phyloP scores from a whole-genome alignment of 257 asterid genomes.

The Plantago ovata region DNA sequence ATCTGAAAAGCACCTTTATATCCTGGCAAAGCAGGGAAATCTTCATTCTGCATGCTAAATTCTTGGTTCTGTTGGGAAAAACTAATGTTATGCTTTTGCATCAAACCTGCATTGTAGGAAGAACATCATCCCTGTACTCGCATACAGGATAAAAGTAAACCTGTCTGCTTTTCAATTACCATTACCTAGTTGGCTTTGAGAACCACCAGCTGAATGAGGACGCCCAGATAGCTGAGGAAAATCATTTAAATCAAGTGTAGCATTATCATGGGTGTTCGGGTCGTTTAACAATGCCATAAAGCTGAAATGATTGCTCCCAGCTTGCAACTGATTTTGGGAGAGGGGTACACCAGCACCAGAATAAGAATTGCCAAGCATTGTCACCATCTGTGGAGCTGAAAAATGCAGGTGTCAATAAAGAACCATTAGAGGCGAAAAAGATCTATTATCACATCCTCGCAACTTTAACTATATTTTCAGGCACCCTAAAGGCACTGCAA shows the following conservation, averaged over 20 bases:
- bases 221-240: slow-evolving; percentile 84
- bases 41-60: slow-evolving; percentile 96
- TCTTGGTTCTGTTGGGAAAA: slow-evolving; percentile 83
- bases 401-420: slow-evolving; percentile 29
- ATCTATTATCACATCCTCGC: too few relatives aligned
- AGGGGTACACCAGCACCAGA: slow-evolving; percentile 71
- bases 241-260: slow-evolving; percentile 74
- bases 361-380: slow-evolving; percentile 74
- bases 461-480: too few relatives aligned
- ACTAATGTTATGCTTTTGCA: slow-evolving; percentile 73
- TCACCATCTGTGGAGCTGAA: slow-evolving; percentile 86
- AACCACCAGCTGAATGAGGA: slow-evolving; percentile 74
- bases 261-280: slow-evolving; percentile 55
- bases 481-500: too few relatives aligned
- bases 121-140: slow-evolving; percentile 14
- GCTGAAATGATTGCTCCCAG: slow-evolving; percentile 56
- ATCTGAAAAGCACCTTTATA: slow-evolving; percentile 59
- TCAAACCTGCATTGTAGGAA: slow-evolving; percentile 49
- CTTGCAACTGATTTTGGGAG: slow-evolving; percentile 75
- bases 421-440: background rate
- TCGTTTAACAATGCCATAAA: slow-evolving; percentile 66
- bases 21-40: slow-evolving; percentile 94
- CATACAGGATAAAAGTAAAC: slow-evolving; percentile 10
- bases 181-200: slow-evolving; percentile 79
- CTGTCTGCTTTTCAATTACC: background rate